These are phyloP conservation scores for Purshia tridentata DNA, from an alignment of 306 rosid genomes.

Conservation along the genomic window DNA sequence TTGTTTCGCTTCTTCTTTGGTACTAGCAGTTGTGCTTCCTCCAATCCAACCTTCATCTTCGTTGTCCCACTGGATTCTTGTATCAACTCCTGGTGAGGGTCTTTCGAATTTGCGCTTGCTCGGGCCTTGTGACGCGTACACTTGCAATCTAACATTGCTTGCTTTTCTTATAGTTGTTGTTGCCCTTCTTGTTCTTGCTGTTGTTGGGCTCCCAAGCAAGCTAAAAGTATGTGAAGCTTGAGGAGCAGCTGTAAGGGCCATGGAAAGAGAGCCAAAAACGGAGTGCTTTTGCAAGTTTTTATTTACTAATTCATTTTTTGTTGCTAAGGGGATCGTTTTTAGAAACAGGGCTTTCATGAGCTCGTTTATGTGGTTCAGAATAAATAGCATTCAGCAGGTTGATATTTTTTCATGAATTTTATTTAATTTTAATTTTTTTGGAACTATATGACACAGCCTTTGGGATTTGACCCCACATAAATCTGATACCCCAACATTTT, in stretches of 20 bases:
- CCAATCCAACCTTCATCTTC: constrained; percentile 95
- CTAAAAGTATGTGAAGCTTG: constrained; percentile 10
- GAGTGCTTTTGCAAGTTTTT: not conserved
- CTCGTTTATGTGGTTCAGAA: constrained; percentile 9
- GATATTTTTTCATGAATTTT: not conserved
- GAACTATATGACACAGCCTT: not conserved
- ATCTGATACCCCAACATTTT: no score
- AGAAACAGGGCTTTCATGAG: not conserved
- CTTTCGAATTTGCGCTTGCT: constrained; percentile 13
- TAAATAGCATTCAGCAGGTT: not conserved
- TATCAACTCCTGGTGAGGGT: constrained; percentile 56
- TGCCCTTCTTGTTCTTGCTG: not conserved
- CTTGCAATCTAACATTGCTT: not conserved
- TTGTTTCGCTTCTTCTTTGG: constrained; percentile 7
- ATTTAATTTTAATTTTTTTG: not conserved
- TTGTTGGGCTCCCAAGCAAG: constrained; percentile 1
- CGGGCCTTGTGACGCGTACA: constrained; percentile 45
- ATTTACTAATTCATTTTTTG: not conserved
- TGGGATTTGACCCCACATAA: no score
- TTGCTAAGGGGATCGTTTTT: not conserved
- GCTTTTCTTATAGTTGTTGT: not conserved
- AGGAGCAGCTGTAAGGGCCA: constrained; percentile 14
- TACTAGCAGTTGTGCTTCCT: constrained; percentile 19
- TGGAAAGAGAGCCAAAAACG: not conserved
- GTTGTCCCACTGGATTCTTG: constrained; percentile 84